These are phyloP conservation scores for Teunomyces funiuensis DNA, from an alignment of 805 yeast genomes.

Conservation along the genomic window DNA sequence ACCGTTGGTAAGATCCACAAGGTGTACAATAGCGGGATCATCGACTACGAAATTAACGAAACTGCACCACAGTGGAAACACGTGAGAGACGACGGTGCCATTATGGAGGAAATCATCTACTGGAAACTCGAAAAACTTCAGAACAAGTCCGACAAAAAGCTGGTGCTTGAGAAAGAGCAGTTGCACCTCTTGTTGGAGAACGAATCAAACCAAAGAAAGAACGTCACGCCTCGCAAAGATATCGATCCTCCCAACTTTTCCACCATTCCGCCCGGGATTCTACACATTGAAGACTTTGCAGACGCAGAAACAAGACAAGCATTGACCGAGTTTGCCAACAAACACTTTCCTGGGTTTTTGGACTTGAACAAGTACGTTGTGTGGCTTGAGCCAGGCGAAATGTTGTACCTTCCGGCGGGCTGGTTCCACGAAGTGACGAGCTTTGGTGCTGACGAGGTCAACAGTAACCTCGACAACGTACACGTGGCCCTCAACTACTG, in stretches of 20 bases:
- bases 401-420: constrained; percentile 72
- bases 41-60: constrained; percentile 56
- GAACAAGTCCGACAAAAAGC: constrained; percentile 14
- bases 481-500: constrained; percentile 75
- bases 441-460: constrained; percentile 35
- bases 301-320: constrained; percentile 22
- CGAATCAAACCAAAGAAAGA: constrained; percentile 14
- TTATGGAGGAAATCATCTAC: constrained; percentile 47
- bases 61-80: constrained; percentile 64
- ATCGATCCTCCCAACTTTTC: constrained; percentile 72
- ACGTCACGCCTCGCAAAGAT: constrained; percentile 12
- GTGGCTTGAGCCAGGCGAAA: constrained; percentile 58
- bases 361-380: constrained; percentile 44
- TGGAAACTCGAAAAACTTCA: constrained; percentile 37
- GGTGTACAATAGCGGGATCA: constrained; percentile 61
- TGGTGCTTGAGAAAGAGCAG: constrained; percentile 14
- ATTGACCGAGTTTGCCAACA: constrained; percentile 37
- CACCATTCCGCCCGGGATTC: constrained; percentile 57
- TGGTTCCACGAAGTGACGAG: constrained; percentile 85
- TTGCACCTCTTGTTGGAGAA: constrained; percentile 10
- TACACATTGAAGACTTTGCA: constrained; percentile 57
- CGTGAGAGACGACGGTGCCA: constrained; percentile 62
- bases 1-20: constrained; percentile 63
- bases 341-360: constrained; percentile 50
- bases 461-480: constrained; percentile 17